Evolutionary conservation across 202 grass and related monocot species (phyloP), one percentile per base, ranked within the genome.

Genomic region (Brachypodium distachyon): DNA sequence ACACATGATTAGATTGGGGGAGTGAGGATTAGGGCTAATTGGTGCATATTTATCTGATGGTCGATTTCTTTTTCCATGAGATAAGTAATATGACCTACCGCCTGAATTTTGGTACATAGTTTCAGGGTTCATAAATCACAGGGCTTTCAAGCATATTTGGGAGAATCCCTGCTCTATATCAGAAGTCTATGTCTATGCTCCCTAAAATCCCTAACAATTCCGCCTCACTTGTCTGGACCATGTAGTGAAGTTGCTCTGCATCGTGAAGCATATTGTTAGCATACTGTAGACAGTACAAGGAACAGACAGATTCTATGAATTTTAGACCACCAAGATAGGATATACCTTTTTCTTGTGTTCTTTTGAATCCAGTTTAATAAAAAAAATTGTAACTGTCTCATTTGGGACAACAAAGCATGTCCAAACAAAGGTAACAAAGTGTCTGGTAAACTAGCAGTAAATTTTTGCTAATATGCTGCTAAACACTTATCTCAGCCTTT

Each of bases 181-280:
- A 49, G 67, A 84, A 84, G 38, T 33, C 43, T 36, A 47, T 72
- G 13, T 31, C 3, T 42, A 21, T 3, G 56, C 17, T 77, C 36
- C 39, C 66, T 43, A 78, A 51, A 27, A 62, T 44, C 22, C 39
- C 7, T 39, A 26, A 38, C 39, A 67, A 67, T 46, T 33, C 48
- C 42, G 42, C 22, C 49, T 17, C 54, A 54, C 46, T 61, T 78
- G 2, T 61, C 13, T 17, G 23, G 50, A 42, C 55, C 70, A 32
- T 41, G 11, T 41, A 71, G 46, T 63, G 6, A 84, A 73, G 57
- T 78, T 64, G 27, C 52, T 84, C 48, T 33, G 1, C 65, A 33
- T 26, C 2, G 3, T 58, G n/a, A 18, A 64, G 31, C 61, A 48
- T 34, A 46, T 52, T 14, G 39, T 47, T 67, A 43, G 56, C 28